Base-by-base conservation (phyloP, 768 basidiomycete species). In the Suillus ampliporus region DNA sequence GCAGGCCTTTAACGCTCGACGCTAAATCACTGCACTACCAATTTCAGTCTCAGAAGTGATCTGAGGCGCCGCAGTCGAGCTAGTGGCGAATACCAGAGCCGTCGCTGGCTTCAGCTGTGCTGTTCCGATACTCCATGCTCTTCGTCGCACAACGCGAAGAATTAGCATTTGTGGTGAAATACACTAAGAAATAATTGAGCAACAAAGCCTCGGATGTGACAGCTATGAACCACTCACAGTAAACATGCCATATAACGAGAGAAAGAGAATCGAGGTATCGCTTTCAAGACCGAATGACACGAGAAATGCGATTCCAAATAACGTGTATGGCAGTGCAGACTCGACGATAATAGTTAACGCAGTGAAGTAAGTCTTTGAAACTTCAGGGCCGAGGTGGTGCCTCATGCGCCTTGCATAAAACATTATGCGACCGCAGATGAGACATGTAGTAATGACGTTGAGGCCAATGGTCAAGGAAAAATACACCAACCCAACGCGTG, bases 111-210 rank as follows among this genome's bases (percentile, higher is more conserved):
- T n/a, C n/a, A n/a, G 21, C 14, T 53, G 15, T 23, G 21, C 34
- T 15, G 21, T 37, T 23, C 37, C 35, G 21, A 15, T 15, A 10
- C 21, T 11, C 67, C 67, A 67, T 3, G 66, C 67, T 28, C 28
- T 63, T 21, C 62, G 66, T 2, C 43, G 41, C 5, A 57, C 62
- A 19, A 67, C 57, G 3, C 67, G 67, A 43, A 67, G 61, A 38
- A 67, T 61, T 11, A 67, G 62, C 60, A 67, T 67, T 50, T 67
- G 62, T 5, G 66, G 67, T 1, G 67, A 63, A 28, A 67, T 3
- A 35, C 62, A 67, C 66, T 67, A 35, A 14, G 9, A n/a, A 21
- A 40, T 5, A 28, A 17, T 61, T n/a, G 46, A 46, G 64, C 21
- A 23, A 43, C 13, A 14, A 3, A 5, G 19, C 5, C 23, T n/a